Conservation (phyloP, 164 flowering plant species). For the Chloranthus sessilifolius region DNA sequence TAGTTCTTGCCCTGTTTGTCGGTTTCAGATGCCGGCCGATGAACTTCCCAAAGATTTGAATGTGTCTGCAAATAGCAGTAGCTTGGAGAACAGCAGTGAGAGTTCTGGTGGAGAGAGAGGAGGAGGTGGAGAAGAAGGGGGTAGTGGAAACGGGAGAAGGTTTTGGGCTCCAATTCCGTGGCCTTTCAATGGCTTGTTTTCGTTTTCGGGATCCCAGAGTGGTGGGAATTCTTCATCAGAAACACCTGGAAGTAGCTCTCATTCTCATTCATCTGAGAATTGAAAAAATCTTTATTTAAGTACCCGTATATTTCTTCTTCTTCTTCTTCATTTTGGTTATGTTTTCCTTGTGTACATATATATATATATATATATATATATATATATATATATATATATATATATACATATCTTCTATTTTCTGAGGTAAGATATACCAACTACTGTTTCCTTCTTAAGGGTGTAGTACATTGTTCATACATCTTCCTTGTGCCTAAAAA, state of each 20-base stretch:
- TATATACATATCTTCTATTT: conserved; percentile 18
- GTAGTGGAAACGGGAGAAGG: conserved; percentile 41
- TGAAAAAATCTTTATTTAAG: conserved; percentile 18
- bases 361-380: too few relatives aligned
- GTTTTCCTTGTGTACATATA: conserved; percentile 28
- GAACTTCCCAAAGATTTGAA: conserved; percentile 45
- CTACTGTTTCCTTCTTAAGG: too few relatives aligned
- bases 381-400: too few relatives aligned
- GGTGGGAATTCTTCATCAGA: conserved; percentile 22
- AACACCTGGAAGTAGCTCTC: conserved; percentile 21
- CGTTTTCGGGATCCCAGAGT: conserved; percentile 36
- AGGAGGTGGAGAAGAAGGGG: conserved; percentile 24
- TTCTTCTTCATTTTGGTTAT: too few relatives aligned
- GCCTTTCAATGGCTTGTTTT: conserved; percentile 56
- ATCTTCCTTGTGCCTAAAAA: too few relatives aligned
- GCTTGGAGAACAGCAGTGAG: conserved; percentile 8
- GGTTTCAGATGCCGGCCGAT: conserved; percentile 66
- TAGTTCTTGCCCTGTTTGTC: conserved; percentile 86
- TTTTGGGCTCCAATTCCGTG: conserved; percentile 44
- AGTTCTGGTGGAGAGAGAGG: conserved; percentile 8
- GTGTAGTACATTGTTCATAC: too few relatives aligned
- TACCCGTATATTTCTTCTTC: conserved; percentile 1
- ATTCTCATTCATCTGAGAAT: conserved; percentile 28
- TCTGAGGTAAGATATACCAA: too few relatives aligned
- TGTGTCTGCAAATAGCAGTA: conserved; percentile 18